phyloP scores from a whole-genome alignment of 148 eudicot species.

The Polygonum maritimum region DNA sequence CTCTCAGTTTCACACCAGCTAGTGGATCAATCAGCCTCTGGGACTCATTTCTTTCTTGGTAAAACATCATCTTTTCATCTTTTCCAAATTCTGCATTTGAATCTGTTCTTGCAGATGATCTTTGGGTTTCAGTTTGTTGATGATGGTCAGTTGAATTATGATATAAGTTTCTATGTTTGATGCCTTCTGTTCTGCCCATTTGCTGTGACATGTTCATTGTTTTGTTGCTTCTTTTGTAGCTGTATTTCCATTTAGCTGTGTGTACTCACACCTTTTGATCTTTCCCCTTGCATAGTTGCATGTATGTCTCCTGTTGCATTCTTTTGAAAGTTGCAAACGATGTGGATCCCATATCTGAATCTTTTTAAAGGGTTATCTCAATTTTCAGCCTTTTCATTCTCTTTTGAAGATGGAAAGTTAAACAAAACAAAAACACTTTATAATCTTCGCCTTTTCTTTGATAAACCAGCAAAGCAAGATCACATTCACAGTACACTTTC shows the following conservation, averaged over 20 bases:
- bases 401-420: background rate
- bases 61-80: background rate
- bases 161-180: background rate
- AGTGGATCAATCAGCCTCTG: background rate
- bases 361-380: background rate
- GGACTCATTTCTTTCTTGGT: constrained; percentile 2
- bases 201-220: background rate
- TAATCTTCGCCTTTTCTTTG: background rate
- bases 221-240: background rate
- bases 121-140: background rate
- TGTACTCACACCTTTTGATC: background rate
- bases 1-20: background rate
- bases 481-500: no score
- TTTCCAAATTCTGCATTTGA: background rate
- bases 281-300: background rate
- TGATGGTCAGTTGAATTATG: background rate
- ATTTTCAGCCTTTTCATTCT: background rate
- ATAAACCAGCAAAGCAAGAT: background rate
- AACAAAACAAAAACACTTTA: no score
- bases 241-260: background rate
- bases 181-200: background rate
- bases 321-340: background rate
- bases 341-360: background rate
- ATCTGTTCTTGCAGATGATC: background rate
- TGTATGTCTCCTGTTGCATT: background rate